Conservation (phyloP, 1,284 basidiomycete genomes). For the Ganoderma lucidum region DNA sequence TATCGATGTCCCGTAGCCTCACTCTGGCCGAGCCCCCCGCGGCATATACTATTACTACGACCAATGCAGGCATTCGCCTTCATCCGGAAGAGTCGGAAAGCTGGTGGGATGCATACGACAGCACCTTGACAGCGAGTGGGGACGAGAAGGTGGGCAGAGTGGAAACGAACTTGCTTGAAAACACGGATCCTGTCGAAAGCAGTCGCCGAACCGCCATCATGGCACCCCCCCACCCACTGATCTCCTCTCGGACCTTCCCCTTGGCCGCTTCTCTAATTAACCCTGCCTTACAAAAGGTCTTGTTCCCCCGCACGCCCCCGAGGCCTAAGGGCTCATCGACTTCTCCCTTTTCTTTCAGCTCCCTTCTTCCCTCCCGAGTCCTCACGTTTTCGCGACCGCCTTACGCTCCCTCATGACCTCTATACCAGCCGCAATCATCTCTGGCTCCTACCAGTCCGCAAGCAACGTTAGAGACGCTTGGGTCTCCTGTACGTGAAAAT, state of each 20-base stretch:
- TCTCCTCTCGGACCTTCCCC: constrained; percentile 23
- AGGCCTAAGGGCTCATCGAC: not conserved
- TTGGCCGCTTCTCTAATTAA: constrained; percentile 10
- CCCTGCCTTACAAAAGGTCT: not conserved
- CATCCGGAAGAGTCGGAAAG: not conserved
- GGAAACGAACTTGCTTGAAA: constrained; percentile 5
- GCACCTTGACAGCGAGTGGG: not conserved
- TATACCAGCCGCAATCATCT: constrained; percentile 51
- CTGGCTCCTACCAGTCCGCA: constrained; percentile 54
- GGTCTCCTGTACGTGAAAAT: constrained; percentile 51
- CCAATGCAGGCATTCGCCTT: not conserved
- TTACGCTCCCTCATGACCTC: constrained; percentile 47
- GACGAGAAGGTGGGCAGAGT: not conserved
- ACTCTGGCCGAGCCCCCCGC: not conserved
- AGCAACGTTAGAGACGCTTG: constrained; percentile 64
- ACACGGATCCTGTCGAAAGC: not conserved
- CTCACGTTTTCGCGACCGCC: constrained; percentile 28
- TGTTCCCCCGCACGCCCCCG: not conserved
- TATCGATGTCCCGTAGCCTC: not conserved
- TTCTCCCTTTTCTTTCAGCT: constrained; percentile 3
- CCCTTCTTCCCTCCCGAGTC: not conserved
- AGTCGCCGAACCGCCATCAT: constrained; percentile 5
- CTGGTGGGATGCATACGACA: not conserved
- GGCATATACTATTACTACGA: not conserved
- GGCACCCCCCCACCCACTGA: not conserved